Evolutionary conservation across 164 flowering plant species (phyloP).

Genomic region (Aristolochia fimbriata): DNA sequence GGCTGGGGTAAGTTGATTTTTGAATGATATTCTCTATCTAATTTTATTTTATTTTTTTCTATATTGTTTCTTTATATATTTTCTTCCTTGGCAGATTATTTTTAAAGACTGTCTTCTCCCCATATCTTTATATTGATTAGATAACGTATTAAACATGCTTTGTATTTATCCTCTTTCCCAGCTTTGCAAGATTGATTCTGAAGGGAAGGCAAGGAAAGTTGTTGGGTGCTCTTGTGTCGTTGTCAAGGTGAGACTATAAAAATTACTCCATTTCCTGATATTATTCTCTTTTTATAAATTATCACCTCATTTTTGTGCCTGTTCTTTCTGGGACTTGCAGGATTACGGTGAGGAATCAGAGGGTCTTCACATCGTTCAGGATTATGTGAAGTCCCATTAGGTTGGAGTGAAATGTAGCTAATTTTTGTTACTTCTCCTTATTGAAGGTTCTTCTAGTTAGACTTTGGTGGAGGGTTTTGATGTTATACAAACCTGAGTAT

Average conservation of each 20-base stretch:
- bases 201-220: slow-evolving; percentile 82
- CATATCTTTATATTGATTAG: too few relatives aligned
- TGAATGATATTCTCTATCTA: neutral
- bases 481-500: too few relatives aligned
- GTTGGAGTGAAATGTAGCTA: neutral
- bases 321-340: slow-evolving; percentile 16
- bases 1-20: slow-evolving; percentile 57
- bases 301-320: too few relatives aligned
- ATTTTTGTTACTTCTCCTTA: neutral
- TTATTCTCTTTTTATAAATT: too few relatives aligned
- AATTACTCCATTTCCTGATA: neutral
- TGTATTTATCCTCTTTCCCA: slow-evolving; percentile 13
- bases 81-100: too few relatives aligned
- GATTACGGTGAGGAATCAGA: slow-evolving; percentile 53
- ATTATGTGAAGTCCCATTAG: slow-evolving; percentile 42
- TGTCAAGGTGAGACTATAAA: slow-evolving; percentile 45
- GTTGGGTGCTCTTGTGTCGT: slow-evolving; percentile 74
- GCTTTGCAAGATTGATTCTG: slow-evolving; percentile 87
- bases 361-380: slow-evolving; percentile 44
- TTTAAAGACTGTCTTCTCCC: too few relatives aligned
- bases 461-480: too few relatives aligned
- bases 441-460: too few relatives aligned
- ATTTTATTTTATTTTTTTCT: too few relatives aligned
- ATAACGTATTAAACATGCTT: too few relatives aligned
- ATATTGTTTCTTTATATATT: too few relatives aligned